Evolutionary conservation across 495 filamentous ascomycete genomes (phyloP), one percentile per base, ranked within the genome.

Genomic region (Collariella sp.): DNA sequence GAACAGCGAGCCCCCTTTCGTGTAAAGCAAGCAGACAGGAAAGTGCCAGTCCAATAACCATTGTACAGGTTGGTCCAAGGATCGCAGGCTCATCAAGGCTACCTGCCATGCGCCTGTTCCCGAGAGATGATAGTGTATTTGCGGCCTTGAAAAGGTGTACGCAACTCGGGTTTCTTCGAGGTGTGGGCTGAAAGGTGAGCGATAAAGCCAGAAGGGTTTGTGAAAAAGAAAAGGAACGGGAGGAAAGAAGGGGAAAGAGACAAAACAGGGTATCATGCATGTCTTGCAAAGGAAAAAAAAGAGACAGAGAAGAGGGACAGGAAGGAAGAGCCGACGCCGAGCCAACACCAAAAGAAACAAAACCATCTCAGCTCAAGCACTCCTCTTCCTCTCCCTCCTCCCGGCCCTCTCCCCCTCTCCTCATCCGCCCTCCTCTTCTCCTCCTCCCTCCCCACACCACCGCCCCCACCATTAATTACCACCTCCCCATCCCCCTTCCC

Each of bases 191-290:
- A 39, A 39, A 6, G 18, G 39, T 29, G n/a, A 19, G 7, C 12
- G 23, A 2, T 31, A 23, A 23, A 1, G 24, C 20, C 29, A 16
- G 26, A 26, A 9, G 22, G 13, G 3, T n/a, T 16, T 10, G 11
- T 3, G 11, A 41, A 5, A 36, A 20, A 20, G 7, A 24, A 40
- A 45, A 9, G 31, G 15, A 46, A 46, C 5, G 24, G 13, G 5
- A 50, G 34, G 18, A 4, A 20, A 29, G 26, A 39, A 29, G 18
- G 12, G 18, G 24, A 19, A 22, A 9, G 33, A 54, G 3, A 40
- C 13, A 46, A 54, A 42, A 42, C 34, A 50, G 48, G 48, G 54
- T 56, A 56, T 56, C 54, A 56, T 45, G 54, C 46, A 56, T 39
- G 47, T 34, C 33, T 50, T 31, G 42, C 34, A 40, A 31, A 31